Evolutionary conservation across 352 stramenopile species (phyloP), one percentile per base, ranked within the genome.

Genomic region (Phytophthora melonis): DNA sequence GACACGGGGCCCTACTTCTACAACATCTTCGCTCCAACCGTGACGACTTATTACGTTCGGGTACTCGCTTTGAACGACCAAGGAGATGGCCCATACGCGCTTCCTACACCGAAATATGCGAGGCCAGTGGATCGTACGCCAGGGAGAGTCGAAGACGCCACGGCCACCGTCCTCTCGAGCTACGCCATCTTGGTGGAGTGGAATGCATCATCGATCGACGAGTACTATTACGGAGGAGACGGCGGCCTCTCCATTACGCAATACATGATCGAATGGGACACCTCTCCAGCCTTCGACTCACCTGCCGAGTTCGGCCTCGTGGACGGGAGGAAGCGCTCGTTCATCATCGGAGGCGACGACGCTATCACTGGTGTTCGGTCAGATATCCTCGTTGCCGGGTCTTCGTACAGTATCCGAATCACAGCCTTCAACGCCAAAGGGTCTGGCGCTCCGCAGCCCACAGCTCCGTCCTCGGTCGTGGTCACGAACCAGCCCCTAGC

Each of bases 231-330:
- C 72, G 93, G 95, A 7, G 96, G 96, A 5, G 83, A 98, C 70
- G 97, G 96, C 3, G 97, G 97, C 4, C 82, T 96, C 23, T 80
- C 92, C 6, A 98, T 99, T 50, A 97, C 95, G 25, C 88, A 98
- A 62, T 99, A 99, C 77, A 91, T 98, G 75, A 80, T 99, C 21
- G 97, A 99, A 68, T 99, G 97, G 97, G 94, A 98, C 58, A 36
- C 32, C 32, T 36, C 32, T 36, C 32, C 32, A 36, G 32, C 32
- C 32, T 36, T 36, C 32, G 32, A 36, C 32, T 36, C 32, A 11
- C 32, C 32, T 3, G 32, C 32, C 10, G 32, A 36, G 32, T 36
- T 36, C 8, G 32, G 32, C 32, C 32, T 36, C 32, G 32, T 36
- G 32, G 32, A 36, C 32, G 32, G 32, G 1, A 36, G 9, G 32